These are phyloP conservation scores for Auriscalpium microsporum DNA, from an alignment of 768 basidiomycete species.

Conservation along the genomic window DNA sequence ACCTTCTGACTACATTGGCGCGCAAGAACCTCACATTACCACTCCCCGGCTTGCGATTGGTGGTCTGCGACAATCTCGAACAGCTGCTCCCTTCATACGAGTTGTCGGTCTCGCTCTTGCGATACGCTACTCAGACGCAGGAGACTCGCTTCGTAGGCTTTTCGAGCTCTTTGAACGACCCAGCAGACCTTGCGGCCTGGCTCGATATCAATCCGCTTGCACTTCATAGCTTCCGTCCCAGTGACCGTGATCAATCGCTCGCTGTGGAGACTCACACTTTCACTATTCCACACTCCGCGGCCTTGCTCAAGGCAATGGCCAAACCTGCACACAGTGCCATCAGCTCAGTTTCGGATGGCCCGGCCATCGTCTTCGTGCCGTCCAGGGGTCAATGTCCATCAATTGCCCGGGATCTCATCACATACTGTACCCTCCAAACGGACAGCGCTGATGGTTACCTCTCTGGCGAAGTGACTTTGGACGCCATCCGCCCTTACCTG, in stretches of 20 bases:
- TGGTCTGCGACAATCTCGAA: conserved; percentile 82
- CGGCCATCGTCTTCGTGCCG: conserved; percentile 81
- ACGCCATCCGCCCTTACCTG: conserved; percentile 52
- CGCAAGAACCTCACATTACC: conserved; percentile 19
- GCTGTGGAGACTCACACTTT: conserved; percentile 64
- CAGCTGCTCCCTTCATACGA: conserved; percentile 78
- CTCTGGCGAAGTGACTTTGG: conserved; percentile 37
- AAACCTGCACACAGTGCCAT: conserved; percentile 84
- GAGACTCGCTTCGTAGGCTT: conserved; percentile 72
- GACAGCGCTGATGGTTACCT: conserved; percentile 64
- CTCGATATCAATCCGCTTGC: conserved; percentile 56
- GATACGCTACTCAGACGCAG: conserved; percentile 50
- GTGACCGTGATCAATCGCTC: conserved; percentile 76
- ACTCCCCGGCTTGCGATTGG: conserved; percentile 45
- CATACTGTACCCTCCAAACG: conserved; percentile 72
- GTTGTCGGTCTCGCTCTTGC: conserved; percentile 65
- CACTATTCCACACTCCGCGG: conserved; percentile 77
- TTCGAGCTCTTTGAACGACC: conserved; percentile 71
- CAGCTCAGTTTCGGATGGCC: conserved; percentile 34
- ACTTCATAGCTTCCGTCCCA: conserved; percentile 72
- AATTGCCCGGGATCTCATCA: conserved; percentile 79
- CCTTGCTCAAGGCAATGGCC: conserved; percentile 85
- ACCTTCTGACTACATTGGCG: conserved; percentile 39
- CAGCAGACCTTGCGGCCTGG: conserved; percentile 77
- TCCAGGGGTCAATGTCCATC: conserved; percentile 67